phyloP scores from a whole-genome alignment of 2,329 filamentous ascomycete genomes.

The Colletotrichum simmondsii region DNA sequence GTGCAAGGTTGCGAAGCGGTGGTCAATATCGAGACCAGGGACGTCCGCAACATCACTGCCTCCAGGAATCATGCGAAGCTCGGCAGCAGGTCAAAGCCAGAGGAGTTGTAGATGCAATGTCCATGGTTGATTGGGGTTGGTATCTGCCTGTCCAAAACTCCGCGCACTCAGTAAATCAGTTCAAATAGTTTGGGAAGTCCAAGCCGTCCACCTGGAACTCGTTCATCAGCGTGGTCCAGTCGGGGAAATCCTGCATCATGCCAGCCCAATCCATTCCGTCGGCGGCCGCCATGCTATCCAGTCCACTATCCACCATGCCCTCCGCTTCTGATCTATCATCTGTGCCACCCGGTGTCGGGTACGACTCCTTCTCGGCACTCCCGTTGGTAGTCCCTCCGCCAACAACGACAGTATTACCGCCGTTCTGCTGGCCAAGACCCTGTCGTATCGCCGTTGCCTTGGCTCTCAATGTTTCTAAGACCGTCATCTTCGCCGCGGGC shows the following conservation, averaged over 20 bases:
- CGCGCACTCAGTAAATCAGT: not conserved
- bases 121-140: not conserved
- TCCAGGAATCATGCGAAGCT: not conserved
- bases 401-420: not conserved
- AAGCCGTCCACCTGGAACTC: slow-evolving; percentile 42
- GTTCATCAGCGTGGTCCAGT: slow-evolving; percentile 43
- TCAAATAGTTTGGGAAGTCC: slow-evolving; percentile 35
- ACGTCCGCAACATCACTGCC: too few species aligned
- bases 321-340: slow-evolving; percentile 6
- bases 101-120: too few species aligned
- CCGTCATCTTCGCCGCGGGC: slow-evolving; percentile 42
- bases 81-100: too few species aligned
- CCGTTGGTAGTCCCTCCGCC: not conserved
- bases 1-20: too few species aligned
- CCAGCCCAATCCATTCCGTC: slow-evolving; percentile 22
- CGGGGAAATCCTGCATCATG: slow-evolving; percentile 35
- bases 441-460: slow-evolving; percentile 42
- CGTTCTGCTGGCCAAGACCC: not conserved
- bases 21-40: too few species aligned
- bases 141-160: not conserved
- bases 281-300: not conserved
- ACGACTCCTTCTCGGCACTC: not conserved
- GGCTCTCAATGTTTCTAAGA: slow-evolving; percentile 43
- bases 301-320: not conserved
- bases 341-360: not conserved